Evolutionary conservation across 2,329 filamentous ascomycete genomes (phyloP).

Genomic region (Pseudopithomyces maydicus): DNA sequence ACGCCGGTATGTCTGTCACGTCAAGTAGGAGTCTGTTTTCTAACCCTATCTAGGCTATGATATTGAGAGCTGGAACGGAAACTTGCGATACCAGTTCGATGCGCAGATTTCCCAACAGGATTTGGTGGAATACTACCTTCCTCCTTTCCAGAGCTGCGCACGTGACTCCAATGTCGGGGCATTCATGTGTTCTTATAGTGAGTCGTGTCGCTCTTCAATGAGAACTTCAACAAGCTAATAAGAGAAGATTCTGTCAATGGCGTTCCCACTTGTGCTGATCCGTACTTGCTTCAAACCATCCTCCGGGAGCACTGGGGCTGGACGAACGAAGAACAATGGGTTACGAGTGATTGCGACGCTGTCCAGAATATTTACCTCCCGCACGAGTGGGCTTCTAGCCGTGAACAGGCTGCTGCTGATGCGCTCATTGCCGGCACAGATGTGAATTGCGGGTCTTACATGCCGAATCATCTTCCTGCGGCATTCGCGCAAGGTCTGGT

Average conservation of each 20-base stretch:
- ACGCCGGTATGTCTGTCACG: constrained; percentile 26
- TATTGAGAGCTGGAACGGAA: constrained; percentile 39
- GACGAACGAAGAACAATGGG: constrained; percentile 64
- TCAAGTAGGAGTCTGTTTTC: neutral
- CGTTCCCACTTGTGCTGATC: constrained; percentile 66
- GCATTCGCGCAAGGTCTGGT: constrained; percentile 18
- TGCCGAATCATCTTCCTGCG: constrained; percentile 27
- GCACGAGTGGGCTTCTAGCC: constrained; percentile 44
- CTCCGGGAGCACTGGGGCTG: constrained; percentile 68
- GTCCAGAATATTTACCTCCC: constrained; percentile 63
- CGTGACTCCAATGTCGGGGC: constrained; percentile 52
- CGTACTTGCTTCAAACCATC: constrained; percentile 66
- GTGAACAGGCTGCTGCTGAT: constrained; percentile 32
- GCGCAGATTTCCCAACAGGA: constrained; percentile 65
- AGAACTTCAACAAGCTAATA: neutral
- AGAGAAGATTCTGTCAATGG: constrained; percentile 65
- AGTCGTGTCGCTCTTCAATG: neutral
- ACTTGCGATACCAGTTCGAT: constrained; percentile 57
- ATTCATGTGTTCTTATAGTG: constrained; percentile 61
- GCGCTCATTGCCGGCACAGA: constrained; percentile 33
- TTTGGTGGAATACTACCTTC: constrained; percentile 70
- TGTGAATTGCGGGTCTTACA: constrained; percentile 28
- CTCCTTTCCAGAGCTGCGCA: constrained; percentile 63
- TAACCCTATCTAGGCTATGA: constrained; percentile 20
- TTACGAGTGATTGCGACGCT: constrained; percentile 69